Evolutionary conservation across 2,329 filamentous ascomycete genomes (phyloP).

Genomic region (Colletotrichum sp.): DNA sequence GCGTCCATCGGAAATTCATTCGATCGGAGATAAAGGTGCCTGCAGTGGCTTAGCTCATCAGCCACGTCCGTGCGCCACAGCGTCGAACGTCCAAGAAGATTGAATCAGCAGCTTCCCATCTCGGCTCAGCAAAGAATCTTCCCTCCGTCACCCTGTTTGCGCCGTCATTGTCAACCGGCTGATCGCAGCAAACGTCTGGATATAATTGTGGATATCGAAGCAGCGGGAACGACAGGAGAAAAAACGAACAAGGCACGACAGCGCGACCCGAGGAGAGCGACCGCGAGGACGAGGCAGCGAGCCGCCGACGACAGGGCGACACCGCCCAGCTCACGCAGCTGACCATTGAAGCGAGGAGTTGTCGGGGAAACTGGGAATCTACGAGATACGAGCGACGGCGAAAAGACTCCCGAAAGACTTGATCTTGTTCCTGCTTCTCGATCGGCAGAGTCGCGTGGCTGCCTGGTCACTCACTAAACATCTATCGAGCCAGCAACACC

Average conservation of each 20-base stretch:
- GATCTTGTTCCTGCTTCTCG: neutral
- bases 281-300: neutral
- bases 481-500: neutral
- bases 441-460: neutral
- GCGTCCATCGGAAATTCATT: neutral
- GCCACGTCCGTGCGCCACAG: slow-evolving; percentile 11
- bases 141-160: neutral
- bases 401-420: neutral
- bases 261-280: neutral
- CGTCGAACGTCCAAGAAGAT: neutral
- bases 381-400: neutral
- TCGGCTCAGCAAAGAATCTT: neutral
- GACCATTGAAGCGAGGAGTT: neutral
- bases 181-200: neutral
- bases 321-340: neutral
- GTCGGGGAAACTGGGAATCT: neutral
- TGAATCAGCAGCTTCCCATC: slow-evolving; percentile 5
- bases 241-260: neutral
- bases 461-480: neutral
- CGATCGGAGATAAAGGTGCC: neutral
- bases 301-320: neutral
- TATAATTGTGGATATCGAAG: neutral
- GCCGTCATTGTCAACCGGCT: neutral
- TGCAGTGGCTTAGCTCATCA: neutral
- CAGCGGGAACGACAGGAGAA: neutral